Conservation (phyloP, 805 yeast species). For the Candida morakotiae region DNA sequence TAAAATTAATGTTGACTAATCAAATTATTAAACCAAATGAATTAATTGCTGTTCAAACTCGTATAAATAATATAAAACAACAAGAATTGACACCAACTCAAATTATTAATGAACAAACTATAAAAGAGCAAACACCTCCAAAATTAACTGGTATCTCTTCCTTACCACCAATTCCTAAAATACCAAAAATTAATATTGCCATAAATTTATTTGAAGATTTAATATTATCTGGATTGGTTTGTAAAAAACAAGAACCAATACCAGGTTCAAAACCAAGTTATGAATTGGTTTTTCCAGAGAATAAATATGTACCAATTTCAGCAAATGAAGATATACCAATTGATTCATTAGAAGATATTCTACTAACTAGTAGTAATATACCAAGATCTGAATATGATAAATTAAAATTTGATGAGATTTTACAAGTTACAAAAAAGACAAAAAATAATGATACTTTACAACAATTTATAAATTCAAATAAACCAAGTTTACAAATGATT, state of each 20-base stretch:
- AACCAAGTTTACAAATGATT: conserved; percentile 27
- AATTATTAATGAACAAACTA: conserved; percentile 10
- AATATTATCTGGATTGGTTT: conserved; percentile 34
- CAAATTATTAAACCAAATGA: conserved; percentile 32
- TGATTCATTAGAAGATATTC: conserved; percentile 20
- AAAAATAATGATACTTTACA: conserved; percentile 21
- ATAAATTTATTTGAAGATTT: conserved; percentile 32
- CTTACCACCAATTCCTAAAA: conserved; percentile 1
- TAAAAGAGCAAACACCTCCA: conserved; percentile 12
- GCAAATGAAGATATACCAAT: conserved; percentile 14
- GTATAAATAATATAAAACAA: conserved; percentile 33
- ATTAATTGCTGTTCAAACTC: conserved; percentile 34
- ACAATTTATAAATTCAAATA: conserved; percentile 33
- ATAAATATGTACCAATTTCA: conserved; percentile 21
- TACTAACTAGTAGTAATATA: conserved; percentile 12
- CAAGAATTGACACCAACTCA: conserved; percentile 17
- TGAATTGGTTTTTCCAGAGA: conserved; percentile 26
- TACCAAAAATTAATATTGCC: conserved; percentile 10
- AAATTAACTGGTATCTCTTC: background rate
- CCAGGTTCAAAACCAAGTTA: conserved; percentile 35
- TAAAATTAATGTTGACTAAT: conserved; percentile 36
- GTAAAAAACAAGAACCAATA: conserved; percentile 36
- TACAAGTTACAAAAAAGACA: conserved; percentile 19
- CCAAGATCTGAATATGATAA: conserved; percentile 32
- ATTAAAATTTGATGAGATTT: conserved; percentile 27